Evolutionary conservation across 352 stramenopile species (phyloP).

Genomic region (Pythium brassicae): DNA sequence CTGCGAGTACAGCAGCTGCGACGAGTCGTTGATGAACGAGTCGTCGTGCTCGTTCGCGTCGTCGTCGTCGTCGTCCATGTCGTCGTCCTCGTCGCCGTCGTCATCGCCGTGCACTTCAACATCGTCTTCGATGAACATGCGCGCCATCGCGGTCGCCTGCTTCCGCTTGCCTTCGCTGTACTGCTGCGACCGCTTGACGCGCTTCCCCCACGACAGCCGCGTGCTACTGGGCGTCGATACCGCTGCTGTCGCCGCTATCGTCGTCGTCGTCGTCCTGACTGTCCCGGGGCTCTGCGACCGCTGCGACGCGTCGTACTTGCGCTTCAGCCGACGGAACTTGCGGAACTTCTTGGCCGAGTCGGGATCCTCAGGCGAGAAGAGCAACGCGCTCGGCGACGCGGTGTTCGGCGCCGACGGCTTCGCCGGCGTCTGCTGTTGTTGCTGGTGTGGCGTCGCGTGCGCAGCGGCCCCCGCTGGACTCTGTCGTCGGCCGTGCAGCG

Average conservation of each 20-base stretch:
- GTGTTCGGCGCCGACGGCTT: constrained; percentile 5
- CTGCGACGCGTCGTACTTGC: constrained; percentile 61
- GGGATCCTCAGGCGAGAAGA: constrained; percentile 36
- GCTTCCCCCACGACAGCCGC: constrained; percentile 56
- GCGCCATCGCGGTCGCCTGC: constrained; percentile 21
- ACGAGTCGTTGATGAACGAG: constrained; percentile 83
- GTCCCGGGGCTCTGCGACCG: constrained; percentile 1
- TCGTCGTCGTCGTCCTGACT: background rate
- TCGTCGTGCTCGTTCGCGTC: constrained; percentile 38
- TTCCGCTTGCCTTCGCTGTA: constrained; percentile 24
- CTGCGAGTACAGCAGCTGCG: constrained; percentile 73
- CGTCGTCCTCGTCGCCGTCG: constrained; percentile 52
- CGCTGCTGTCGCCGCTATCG: background rate
- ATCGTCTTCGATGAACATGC: constrained; percentile 64
- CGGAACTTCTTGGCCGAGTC: constrained; percentile 53
- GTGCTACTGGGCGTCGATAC: background rate
- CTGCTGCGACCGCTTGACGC: constrained; percentile 48
- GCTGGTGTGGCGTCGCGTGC: constrained; percentile 13
- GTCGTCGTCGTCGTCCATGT: constrained; percentile 42
- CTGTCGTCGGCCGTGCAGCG: constrained; percentile 30
- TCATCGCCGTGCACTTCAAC: constrained; percentile 50
- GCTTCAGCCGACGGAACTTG: constrained; percentile 66
- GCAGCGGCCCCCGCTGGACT: constrained; percentile 3
- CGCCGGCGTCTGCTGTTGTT: background rate
- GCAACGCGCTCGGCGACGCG: constrained; percentile 46